Evolutionary conservation across 1,284 basidiomycete genomes (phyloP).

Genomic region (Ustilago hordei): DNA sequence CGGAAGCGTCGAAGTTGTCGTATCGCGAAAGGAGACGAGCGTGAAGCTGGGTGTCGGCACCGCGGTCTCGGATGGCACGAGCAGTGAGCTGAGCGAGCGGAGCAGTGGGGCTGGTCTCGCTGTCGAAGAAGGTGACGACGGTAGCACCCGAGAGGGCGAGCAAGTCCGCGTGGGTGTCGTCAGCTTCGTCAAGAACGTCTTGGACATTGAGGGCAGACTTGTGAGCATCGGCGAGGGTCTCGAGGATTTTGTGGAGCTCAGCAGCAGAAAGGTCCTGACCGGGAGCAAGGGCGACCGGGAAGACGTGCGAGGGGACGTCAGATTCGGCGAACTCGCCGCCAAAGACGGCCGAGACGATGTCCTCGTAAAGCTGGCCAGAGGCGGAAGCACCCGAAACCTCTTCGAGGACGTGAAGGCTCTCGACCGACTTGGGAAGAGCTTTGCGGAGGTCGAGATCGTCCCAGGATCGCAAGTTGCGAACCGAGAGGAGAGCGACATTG

Average conservation of each 20-base stretch:
- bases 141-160: conserved; percentile 54
- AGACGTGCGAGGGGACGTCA: conserved; percentile 40
- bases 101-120: conserved; percentile 58
- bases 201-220: conserved; percentile 44
- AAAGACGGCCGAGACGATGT: conserved; percentile 56
- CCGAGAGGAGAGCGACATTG: conserved; percentile 62
- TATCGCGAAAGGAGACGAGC: conserved; percentile 63
- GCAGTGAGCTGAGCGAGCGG: conserved; percentile 57
- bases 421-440: conserved; percentile 57
- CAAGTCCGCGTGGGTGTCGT: conserved; percentile 50
- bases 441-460: conserved; percentile 57
- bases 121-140: conserved; percentile 65
- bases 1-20: conserved; percentile 66
- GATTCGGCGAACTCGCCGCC: conserved; percentile 46
- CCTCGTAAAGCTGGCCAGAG: conserved; percentile 61
- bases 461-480: conserved; percentile 63
- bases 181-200: conserved; percentile 44
- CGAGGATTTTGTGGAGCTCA: conserved; percentile 57
- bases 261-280: conserved; percentile 52
- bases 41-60: conserved; percentile 49
- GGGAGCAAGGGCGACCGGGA: conserved; percentile 53
- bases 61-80: conserved; percentile 56
- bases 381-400: conserved; percentile 51
- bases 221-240: conserved; percentile 36
- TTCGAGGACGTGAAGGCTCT: conserved; percentile 64